These are phyloP conservation scores for Herpetospermum pedunculosum DNA, from an alignment of 306 rosid species.

Conservation along the genomic window DNA sequence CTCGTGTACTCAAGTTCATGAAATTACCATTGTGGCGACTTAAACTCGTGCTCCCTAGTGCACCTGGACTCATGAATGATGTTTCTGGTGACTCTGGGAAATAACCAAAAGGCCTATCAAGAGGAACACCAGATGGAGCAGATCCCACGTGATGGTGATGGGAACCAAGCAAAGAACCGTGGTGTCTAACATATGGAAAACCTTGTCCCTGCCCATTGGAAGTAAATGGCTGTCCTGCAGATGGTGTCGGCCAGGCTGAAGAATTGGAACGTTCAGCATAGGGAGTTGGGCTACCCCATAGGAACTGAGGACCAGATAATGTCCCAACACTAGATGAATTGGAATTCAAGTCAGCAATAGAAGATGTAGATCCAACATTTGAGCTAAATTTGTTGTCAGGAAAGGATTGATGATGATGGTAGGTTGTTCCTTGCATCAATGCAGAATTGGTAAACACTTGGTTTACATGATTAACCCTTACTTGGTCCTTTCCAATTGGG, in stretches of 20 bases:
- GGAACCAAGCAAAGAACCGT: constrained; percentile 48
- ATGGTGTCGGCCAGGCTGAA: constrained; percentile 59
- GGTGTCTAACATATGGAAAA: constrained; percentile 35
- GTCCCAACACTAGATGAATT: constrained; percentile 64
- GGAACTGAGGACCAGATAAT: constrained; percentile 84
- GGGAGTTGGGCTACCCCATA: constrained; percentile 87
- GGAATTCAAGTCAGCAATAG: constrained; percentile 43
- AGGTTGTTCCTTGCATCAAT: constrained; percentile 40
- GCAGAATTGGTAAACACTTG: constrained; percentile 33
- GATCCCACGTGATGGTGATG: constrained; percentile 71
- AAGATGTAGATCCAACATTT: constrained; percentile 48
- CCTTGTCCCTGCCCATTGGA: constrained; percentile 70
- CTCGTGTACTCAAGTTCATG: constrained; percentile 44
- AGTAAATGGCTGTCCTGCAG: constrained; percentile 49
- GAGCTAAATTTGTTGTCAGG: constrained; percentile 52
- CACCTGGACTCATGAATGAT: constrained; percentile 42
- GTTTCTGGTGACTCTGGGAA: constrained; percentile 76
- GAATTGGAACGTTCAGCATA: constrained; percentile 47
- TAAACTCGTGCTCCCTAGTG: constrained; percentile 43
- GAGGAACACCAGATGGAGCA: constrained; percentile 81
- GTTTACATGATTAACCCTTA: constrained; percentile 41
- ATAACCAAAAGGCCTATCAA: constrained; percentile 63
- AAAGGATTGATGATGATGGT: constrained; percentile 58
- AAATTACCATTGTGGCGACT: constrained; percentile 51
- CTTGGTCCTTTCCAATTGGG: constrained; percentile 86